Evolutionary conservation across 441 rosid genomes (phyloP).

Genomic region (Francoa sonchifolia): DNA sequence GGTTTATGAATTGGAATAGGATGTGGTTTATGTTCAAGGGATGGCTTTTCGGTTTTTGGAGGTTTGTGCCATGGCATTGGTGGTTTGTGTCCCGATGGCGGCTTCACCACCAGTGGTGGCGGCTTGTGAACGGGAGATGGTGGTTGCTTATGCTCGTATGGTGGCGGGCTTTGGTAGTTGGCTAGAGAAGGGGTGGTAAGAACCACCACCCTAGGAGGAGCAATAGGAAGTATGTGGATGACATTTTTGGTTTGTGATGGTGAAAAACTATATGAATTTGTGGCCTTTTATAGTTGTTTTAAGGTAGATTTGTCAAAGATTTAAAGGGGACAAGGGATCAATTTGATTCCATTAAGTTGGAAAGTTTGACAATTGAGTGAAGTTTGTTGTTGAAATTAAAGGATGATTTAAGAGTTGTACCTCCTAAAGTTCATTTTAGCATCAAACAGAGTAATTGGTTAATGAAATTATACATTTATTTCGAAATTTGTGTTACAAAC

Average conservation of each 20-base stretch:
- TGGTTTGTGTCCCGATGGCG: not conserved
- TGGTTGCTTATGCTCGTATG: not conserved
- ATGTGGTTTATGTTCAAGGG: not conserved
- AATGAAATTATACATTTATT: too few species aligned
- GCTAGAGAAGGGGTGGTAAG: conserved; percentile 4
- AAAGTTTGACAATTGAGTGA: too few species aligned
- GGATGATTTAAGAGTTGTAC: too few species aligned
- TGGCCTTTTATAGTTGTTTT: not conserved
- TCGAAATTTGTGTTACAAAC: too few species aligned
- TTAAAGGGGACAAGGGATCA: too few species aligned
- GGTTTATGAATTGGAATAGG: not conserved
- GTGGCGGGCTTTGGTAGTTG: conserved; percentile 1
- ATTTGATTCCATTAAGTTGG: too few species aligned
- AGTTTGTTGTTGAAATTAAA: too few species aligned
- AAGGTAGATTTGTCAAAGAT: too few species aligned
- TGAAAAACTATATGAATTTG: not conserved
- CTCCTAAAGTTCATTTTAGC: too few species aligned
- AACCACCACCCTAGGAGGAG: conserved; percentile 4
- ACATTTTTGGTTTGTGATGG: conserved; percentile 9
- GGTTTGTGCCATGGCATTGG: not conserved
- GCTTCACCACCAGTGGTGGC: too few species aligned
- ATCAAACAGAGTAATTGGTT: too few species aligned
- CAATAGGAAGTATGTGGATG: conserved; percentile 1
- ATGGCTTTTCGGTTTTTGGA: not conserved
- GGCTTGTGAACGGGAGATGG: not conserved